Base-by-base conservation (phyloP, 148 eudicot genomes). In the Vaccinium myrtillus region DNA sequence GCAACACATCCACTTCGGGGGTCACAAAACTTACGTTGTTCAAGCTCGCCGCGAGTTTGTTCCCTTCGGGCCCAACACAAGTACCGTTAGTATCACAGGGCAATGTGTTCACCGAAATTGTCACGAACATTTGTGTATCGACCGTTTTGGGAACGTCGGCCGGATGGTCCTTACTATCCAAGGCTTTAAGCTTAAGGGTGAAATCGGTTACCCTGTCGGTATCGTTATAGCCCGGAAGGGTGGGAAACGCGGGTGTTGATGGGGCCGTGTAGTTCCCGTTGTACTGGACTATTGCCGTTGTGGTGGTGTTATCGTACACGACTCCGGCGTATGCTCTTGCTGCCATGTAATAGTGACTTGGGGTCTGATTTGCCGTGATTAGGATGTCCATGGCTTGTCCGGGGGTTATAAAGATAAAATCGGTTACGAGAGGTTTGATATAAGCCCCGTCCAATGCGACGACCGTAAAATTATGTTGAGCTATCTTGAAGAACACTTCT, bases 331-430 rank as follows among this genome's bases (percentile, higher is more conserved):
- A 81, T 0, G 87, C 77, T 27, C 90, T 67, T 6, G 87, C 67
- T 2, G 86, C 90, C 79, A 88, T 86, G 86, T 85, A 85, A 81
- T 88, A 86, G 78, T 76, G 23, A 32, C 82, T 39, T 3, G 82
- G 86, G 7, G 39, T 19, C 70, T 86, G 87, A 82, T 86, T 56
- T 48, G 90, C 86, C 0, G 63, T 80, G 27, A 85, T 30, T 16
- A 88, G 77, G 8, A 85, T 27, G 58, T 88, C 90, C 87, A 87
- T 82, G 78, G 89, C 82, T 74, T 87, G 89, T 27, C 89, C 87
- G 2, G 87, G 85, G 46, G 87, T 75, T 81, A 87, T 87, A 76
- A 85, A 76, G 76, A 87, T 85, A 71, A 70, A 85, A 51, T 53
- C 74, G 32, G 87, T 87, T 8, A 11, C 70, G 16, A 87, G 14